phyloP scores from a whole-genome alignment of 768 basidiomycete genomes.

The Phylloporus sp. region DNA sequence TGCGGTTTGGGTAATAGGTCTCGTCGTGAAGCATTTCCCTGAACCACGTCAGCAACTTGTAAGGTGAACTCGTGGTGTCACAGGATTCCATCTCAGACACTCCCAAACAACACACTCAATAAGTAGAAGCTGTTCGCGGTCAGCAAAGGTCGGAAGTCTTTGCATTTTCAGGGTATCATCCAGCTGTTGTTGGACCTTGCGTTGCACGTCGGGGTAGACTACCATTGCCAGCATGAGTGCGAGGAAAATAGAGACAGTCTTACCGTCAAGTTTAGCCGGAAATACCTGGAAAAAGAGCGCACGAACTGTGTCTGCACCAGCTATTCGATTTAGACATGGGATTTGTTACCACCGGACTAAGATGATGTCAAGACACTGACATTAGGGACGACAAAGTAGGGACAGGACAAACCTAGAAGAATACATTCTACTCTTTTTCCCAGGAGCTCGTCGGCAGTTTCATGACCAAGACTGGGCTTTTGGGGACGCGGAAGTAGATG shows the following conservation, averaged over 20 bases:
- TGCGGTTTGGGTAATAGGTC: conserved; percentile 36
- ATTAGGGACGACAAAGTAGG: background rate
- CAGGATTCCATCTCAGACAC: conserved; percentile 42
- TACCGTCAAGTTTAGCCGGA: conserved; percentile 1
- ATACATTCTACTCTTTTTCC: conserved; percentile 42
- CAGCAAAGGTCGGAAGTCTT: conserved; percentile 42
- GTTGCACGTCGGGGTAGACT: conserved; percentile 45
- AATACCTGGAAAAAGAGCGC: conserved; percentile 18
- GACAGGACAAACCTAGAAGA: conserved; percentile 37
- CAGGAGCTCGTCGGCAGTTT: conserved; percentile 39
- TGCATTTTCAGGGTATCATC: conserved; percentile 41
- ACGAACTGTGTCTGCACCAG: conserved; percentile 25
- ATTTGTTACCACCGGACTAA: conserved; percentile 34
- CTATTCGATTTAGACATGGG: conserved; percentile 10
- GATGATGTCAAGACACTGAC: background rate
- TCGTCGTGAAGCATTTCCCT: conserved; percentile 42
- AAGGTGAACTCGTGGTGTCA: conserved; percentile 19
- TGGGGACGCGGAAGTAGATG: conserved; percentile 40
- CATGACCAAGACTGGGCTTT: conserved; percentile 44
- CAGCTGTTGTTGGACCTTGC: conserved; percentile 47
- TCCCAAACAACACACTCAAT: conserved; percentile 33
- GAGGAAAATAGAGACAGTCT: conserved; percentile 49
- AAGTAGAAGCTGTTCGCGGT: conserved; percentile 39
- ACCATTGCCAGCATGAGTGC: conserved; percentile 53
- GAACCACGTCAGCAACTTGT: conserved; percentile 13